Conservation (phyloP, 2,329 filamentous ascomycete genomes). For the Pleomassaria siparia region DNA sequence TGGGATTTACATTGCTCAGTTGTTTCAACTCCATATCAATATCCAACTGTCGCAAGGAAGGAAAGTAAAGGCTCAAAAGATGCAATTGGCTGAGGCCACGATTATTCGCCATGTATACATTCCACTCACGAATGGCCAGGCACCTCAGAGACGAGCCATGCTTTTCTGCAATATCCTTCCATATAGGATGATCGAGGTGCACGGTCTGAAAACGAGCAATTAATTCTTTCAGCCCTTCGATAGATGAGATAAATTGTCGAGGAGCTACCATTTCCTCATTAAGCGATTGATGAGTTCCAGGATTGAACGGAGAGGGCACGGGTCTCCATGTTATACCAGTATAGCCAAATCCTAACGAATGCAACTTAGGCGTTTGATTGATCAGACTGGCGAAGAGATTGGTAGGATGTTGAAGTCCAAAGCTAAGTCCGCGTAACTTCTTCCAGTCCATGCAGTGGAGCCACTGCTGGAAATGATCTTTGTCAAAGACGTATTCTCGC, state of each 20-base stretch:
- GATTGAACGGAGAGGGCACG: no score
- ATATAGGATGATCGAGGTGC: background rate
- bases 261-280: background rate
- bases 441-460: conserved; percentile 11
- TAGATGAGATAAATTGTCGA: background rate
- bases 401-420: conserved; percentile 5
- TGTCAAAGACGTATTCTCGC: conserved; percentile 13
- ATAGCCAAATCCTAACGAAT: background rate
- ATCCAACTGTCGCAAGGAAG: background rate
- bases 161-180: conserved; percentile 1
- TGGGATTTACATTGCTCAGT: no score
- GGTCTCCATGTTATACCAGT: no score
- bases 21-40: background rate
- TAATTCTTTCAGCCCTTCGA: background rate
- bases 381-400: background rate
- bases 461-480: conserved; percentile 10
- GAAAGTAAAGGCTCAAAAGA: background rate
- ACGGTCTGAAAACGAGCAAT: background rate
- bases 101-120: background rate
- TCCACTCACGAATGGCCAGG: background rate
- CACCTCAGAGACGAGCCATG: background rate
- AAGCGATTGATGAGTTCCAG: background rate
- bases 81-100: background rate
- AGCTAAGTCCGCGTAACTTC: conserved; percentile 11
- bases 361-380: background rate